These are phyloP conservation scores for Colletotrichum acutatum DNA, from an alignment of 2,329 filamentous ascomycete species.

Conservation along the genomic window DNA sequence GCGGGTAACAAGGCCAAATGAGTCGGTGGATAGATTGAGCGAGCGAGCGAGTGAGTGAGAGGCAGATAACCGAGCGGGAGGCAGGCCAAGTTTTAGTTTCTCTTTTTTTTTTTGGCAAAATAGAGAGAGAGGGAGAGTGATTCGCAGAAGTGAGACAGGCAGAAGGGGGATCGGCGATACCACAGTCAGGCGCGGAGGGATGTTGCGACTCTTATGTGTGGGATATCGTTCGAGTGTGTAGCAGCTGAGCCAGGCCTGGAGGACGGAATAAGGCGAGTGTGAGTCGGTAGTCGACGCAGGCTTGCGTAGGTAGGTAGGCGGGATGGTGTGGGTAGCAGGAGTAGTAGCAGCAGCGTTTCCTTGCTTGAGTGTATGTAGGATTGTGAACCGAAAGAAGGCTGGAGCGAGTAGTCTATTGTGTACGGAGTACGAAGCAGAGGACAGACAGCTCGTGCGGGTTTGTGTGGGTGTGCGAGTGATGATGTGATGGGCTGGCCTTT, in stretches of 20 bases:
- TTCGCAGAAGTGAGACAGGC: conserved; percentile 32
- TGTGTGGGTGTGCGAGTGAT: conserved; percentile 31
- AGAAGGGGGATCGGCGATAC: conserved; percentile 18
- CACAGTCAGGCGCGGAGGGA: conserved; percentile 27
- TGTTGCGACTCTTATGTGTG: conserved; percentile 29
- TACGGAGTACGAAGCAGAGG: background rate
- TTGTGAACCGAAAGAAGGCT: conserved; percentile 26
- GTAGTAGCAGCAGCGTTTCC: conserved; percentile 29
- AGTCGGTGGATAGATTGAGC: conserved; percentile 24
- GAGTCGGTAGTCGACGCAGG: conserved; percentile 30
- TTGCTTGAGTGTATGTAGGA: conserved; percentile 17
- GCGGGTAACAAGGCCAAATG: conserved; percentile 12
- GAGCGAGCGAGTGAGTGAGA: background rate
- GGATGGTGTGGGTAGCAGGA: conserved; percentile 19
- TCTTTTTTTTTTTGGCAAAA: background rate
- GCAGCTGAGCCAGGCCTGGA: conserved; percentile 12
- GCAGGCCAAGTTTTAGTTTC: background rate
- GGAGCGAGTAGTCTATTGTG: background rate
- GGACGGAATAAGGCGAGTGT: conserved; percentile 15
- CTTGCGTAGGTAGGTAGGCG: conserved; percentile 16
- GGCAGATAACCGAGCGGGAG: background rate
- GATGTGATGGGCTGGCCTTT: conserved; percentile 34
- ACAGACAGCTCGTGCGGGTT: conserved; percentile 10
- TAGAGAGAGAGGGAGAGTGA: background rate
- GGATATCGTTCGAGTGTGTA: conserved; percentile 27